Evolutionary conservation across 345 rosid species (phyloP).

Genomic region (Carallia pectinifolia): DNA sequence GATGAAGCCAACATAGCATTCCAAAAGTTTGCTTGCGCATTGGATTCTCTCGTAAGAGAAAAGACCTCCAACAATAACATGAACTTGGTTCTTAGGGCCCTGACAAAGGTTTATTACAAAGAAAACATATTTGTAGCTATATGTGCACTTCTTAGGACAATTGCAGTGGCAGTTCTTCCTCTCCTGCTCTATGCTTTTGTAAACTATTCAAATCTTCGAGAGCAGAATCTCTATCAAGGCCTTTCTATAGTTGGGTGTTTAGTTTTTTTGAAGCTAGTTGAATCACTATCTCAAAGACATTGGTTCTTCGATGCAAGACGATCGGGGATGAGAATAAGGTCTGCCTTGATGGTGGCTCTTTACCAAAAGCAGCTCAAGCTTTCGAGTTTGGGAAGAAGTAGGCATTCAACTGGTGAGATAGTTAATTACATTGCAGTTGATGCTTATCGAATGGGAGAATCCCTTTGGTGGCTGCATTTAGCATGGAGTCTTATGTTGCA

Average conservation of each 20-base stretch:
- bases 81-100: constrained; percentile 17
- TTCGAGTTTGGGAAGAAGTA: constrained; percentile 42
- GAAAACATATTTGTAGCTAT: constrained; percentile 20
- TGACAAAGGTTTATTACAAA: constrained; percentile 16
- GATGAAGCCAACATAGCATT: constrained; percentile 26
- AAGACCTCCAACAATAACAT: neutral
- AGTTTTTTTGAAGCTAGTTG: constrained; percentile 50
- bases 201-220: constrained; percentile 39
- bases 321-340: constrained; percentile 46
- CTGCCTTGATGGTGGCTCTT: constrained; percentile 39
- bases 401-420: constrained; percentile 65
- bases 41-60: constrained; percentile 1
- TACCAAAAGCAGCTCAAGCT: constrained; percentile 60
- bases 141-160: constrained; percentile 25
- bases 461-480: constrained; percentile 54
- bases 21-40: constrained; percentile 14
- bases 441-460: constrained; percentile 49
- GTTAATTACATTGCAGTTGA: constrained; percentile 61
- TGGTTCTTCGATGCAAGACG: constrained; percentile 41
- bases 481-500: constrained; percentile 54
- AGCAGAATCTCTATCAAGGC: constrained; percentile 41
- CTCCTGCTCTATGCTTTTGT: constrained; percentile 43
- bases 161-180: constrained; percentile 27
- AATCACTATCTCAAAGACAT: constrained; percentile 51
- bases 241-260: constrained; percentile 42